Percentiles rank a stretch among this genome's conserved stretches.
phyloP scores from a whole-genome alignment of 108 stramenopile species.

The Hondaea fermentalgiana region DNA sequence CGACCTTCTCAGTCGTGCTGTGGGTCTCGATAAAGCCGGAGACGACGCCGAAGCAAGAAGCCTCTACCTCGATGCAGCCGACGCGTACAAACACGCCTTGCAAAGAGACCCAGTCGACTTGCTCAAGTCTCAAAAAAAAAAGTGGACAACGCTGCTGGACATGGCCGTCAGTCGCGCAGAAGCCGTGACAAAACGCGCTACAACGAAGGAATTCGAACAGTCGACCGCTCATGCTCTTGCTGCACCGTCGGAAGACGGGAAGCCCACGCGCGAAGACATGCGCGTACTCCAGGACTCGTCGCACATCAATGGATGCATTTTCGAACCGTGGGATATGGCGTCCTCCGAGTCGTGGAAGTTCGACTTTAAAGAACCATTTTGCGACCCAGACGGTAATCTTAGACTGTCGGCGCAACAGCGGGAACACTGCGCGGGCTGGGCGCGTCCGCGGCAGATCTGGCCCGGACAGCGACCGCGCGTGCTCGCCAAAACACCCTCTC shows the following conservation, averaged over 20 bases:
- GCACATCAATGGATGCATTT: neutral
- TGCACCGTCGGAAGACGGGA: neutral
- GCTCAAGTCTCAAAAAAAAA: neutral
- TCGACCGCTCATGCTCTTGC: neutral
- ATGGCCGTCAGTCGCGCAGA: neutral
- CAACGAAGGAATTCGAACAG: neutral
- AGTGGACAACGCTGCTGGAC: neutral
- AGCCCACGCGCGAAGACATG: neutral
- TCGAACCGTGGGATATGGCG: neutral
- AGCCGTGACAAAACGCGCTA: neutral
- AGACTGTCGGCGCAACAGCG: neutral
- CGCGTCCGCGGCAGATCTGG: neutral
- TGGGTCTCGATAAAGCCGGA: neutral
- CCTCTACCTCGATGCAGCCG: neutral
- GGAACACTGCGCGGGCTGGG: neutral
- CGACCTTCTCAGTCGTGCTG: neutral
- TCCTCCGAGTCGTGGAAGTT: neutral
- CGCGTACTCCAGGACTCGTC: neutral
- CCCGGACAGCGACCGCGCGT: neutral
- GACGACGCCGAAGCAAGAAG: neutral
- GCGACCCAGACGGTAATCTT: neutral
- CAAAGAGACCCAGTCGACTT: neutral
- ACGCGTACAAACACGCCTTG: neutral
- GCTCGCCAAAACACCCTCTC: slow-evolving; percentile 9
- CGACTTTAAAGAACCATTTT: neutral